Conservation (phyloP, 768 basidiomycete genomes). For the Imleria badia region DNA sequence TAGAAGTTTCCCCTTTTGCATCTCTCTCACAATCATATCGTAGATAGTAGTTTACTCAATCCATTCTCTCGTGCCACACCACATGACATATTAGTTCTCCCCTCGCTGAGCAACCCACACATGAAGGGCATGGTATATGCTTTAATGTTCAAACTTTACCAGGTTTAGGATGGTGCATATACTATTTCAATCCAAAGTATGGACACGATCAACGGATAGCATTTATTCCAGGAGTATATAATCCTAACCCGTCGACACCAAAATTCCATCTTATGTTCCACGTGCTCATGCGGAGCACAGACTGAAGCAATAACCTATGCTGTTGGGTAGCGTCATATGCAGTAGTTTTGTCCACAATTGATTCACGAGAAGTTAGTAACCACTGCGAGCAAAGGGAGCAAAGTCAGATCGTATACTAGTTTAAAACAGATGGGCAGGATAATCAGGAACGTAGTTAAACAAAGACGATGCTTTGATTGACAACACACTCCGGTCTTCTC, state of each 20-base stretch:
- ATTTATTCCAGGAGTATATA: slow-evolving; percentile 54
- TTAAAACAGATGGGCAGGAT: not conserved
- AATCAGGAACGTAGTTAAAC: not conserved
- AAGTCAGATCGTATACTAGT: not conserved
- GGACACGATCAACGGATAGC: slow-evolving; percentile 63
- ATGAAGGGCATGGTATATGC: not conserved
- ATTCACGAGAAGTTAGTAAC: slow-evolving; percentile 1
- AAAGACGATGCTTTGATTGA: not conserved
- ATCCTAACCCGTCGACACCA: not conserved
- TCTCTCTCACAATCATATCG: no score
- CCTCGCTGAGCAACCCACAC: no score
- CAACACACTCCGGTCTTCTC: not conserved
- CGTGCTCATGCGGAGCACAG: slow-evolving; percentile 35
- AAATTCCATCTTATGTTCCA: slow-evolving; percentile 35
- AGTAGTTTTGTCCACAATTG: no score
- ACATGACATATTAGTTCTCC: no score
- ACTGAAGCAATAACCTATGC: slow-evolving; percentile 4
- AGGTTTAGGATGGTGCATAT: slow-evolving; percentile 75
- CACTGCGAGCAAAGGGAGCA: not conserved
- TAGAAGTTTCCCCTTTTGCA: no score
- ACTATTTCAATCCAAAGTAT: slow-evolving; percentile 59
- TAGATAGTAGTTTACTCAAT: slow-evolving; percentile 6
- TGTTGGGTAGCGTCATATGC: not conserved
- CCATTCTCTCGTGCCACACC: no score
- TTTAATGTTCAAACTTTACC: slow-evolving; percentile 4